Evolutionary conservation across 805 yeast species (phyloP).

Genomic region (Sugiyamaella chiloensis): DNA sequence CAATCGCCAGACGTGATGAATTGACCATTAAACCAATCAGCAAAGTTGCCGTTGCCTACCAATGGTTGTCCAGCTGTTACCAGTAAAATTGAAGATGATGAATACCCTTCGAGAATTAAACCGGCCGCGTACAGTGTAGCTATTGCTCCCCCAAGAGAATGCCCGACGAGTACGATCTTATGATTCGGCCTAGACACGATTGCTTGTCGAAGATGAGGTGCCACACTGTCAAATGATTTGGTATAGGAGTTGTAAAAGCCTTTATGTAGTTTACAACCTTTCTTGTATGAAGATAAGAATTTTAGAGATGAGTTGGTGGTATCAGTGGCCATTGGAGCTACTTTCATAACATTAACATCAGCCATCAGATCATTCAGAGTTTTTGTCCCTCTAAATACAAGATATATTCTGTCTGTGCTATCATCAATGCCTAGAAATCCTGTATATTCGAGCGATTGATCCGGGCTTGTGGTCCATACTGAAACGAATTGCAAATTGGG

Average conservation of each 20-base stretch:
- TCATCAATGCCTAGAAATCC: slow-evolving; percentile 10
- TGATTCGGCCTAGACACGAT: slow-evolving; percentile 42
- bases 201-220: background rate
- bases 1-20: slow-evolving; percentile 6
- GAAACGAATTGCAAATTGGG: slow-evolving; percentile 10
- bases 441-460: background rate
- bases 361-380: slow-evolving; percentile 5
- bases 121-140: slow-evolving; percentile 63
- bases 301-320: background rate
- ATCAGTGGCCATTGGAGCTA: background rate
- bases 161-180: slow-evolving; percentile 57
- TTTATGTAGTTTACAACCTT: slow-evolving; percentile 8
- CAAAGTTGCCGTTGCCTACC: slow-evolving; percentile 52
- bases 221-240: slow-evolving; percentile 2
- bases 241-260: slow-evolving; percentile 12
- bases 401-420: slow-evolving; percentile 1
- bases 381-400: slow-evolving; percentile 14
- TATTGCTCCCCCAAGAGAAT: slow-evolving; percentile 73
- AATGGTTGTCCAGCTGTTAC: slow-evolving; percentile 63
- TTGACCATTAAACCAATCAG: slow-evolving; percentile 46
- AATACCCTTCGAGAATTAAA: slow-evolving; percentile 46
- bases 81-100: slow-evolving; percentile 43
- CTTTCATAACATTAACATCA: slow-evolving; percentile 9
- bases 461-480: slow-evolving; percentile 10
- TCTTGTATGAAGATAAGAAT: background rate